These are phyloP conservation scores for Cenococcum geophilum DNA, from an alignment of 495 filamentous ascomycete species.

Conservation along the genomic window DNA sequence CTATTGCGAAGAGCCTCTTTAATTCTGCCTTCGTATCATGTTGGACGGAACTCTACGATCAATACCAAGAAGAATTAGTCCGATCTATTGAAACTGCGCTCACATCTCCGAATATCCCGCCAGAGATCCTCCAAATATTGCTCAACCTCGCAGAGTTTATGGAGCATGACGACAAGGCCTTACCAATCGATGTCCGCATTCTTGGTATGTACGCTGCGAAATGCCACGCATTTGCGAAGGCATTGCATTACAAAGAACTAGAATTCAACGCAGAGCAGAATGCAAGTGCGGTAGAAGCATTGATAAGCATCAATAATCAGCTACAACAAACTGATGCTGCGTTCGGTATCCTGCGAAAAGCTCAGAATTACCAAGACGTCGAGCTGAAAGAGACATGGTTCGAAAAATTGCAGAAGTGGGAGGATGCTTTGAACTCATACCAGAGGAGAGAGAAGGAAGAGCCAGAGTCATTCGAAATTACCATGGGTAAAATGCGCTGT, in stretches of 20 bases:
- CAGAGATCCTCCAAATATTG: slow-evolving; percentile 87
- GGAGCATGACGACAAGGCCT: slow-evolving; percentile 97
- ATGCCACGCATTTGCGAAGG: slow-evolving; percentile 96
- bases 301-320: slow-evolving; percentile 98
- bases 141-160: slow-evolving; percentile 98
- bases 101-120: slow-evolving; percentile 84
- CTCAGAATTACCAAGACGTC: slow-evolving; percentile 88
- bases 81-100: slow-evolving; percentile 92
- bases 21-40: slow-evolving; percentile 98
- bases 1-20: slow-evolving; percentile 87
- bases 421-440: slow-evolving; percentile 91
- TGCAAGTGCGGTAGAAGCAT: slow-evolving; percentile 86
- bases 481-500: slow-evolving; percentile 99
- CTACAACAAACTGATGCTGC: slow-evolving; percentile 95
- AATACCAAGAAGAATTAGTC: slow-evolving; percentile 91
- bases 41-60: slow-evolving; percentile 95
- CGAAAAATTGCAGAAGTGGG: slow-evolving; percentile 96
- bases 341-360: slow-evolving; percentile 91
- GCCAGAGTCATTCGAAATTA: slow-evolving; percentile 73
- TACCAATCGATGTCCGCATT: slow-evolving; percentile 93
- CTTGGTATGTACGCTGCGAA: slow-evolving; percentile 88
- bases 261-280: slow-evolving; percentile 98
- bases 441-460: slow-evolving; percentile 70
- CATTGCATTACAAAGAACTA: slow-evolving; percentile 96
- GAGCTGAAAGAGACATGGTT: slow-evolving; percentile 98